Evolutionary conservation across 139 green algal species (phyloP), one percentile per base, ranked within the genome.

Genomic region (Gonium pectorale): DNA sequence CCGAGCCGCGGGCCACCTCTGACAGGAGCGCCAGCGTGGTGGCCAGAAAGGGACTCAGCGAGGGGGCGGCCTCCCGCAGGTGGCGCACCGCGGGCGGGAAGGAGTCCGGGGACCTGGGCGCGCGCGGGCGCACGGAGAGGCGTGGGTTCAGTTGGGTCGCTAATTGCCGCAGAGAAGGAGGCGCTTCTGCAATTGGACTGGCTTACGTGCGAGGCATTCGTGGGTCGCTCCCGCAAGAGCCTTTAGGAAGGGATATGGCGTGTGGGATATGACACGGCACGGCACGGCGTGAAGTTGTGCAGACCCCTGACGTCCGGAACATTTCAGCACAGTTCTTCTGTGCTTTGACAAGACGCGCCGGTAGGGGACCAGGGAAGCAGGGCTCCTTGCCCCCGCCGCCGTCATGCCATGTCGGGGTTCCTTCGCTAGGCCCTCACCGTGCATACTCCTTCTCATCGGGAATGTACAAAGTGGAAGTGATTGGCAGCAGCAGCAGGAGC

Each of bases 21-120:
- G 88, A 72, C 86, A 94, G 80, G 5, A 95, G 81, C 59, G 87
- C 72, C 43, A 94, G 31, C 2, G 86, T 79, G 22, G 87, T 90
- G 22, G 71, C 67, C 22, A 93, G 41, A 68, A 95, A 94, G 37
- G 90, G 86, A 59, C 73, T 87, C 3, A 87, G 62, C 51, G 27
- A 15, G 0, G 49, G 79, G 63, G 81, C 71, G 22, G 69, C 13
- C 41, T 52, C 69, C 13, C 75, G 60, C 49, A 88, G 87, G 67
- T 79, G 89, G 0, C 19, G 31, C 11, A 74, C 51, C 3, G 85
- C 69, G 8, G 33, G 26, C 15, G 41, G 37, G 41, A 74, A 84
- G 37, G 75, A 17, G n/a, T 38, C 62, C 24, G 67, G 52, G 41
- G 17, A 46, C 56, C 80, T 86, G 59, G 19, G 41, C 22, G 33